A percentile compares a stretch with the other conserved stretches of the same genome.
phyloP scores from a whole-genome alignment of 352 stramenopile species.

The Phytophthora niederhauseri region DNA sequence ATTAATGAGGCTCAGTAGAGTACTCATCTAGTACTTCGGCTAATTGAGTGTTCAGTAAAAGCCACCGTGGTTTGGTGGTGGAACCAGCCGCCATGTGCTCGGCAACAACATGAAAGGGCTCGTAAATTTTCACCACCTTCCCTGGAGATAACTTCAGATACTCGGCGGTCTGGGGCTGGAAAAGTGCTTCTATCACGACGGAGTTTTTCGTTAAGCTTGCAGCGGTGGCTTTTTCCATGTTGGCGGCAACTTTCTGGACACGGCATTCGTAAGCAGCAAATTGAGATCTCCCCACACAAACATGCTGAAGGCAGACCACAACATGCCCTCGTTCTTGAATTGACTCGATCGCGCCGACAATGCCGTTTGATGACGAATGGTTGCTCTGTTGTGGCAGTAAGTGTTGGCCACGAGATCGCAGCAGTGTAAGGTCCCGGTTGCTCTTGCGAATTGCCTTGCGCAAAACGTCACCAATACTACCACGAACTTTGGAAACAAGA shows the following conservation, averaged over 20 bases:
- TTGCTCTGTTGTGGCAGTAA: conserved; percentile 45
- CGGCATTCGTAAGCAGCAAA: conserved; percentile 44
- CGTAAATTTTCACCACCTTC: conserved; percentile 52
- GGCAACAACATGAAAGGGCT: conserved; percentile 64
- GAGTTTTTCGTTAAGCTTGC: conserved; percentile 15
- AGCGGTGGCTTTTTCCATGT: conserved; percentile 19
- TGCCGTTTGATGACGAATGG: conserved; percentile 5
- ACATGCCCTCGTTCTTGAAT: conserved; percentile 53
- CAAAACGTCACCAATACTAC: conserved; percentile 59
- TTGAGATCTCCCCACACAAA: conserved; percentile 15
- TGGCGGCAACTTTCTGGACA: conserved; percentile 33
- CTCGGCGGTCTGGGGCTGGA: conserved; percentile 34
- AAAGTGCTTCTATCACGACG: conserved; percentile 39
- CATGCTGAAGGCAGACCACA: conserved; percentile 36
- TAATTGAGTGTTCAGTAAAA: conserved; percentile 59
- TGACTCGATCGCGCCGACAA: conserved; percentile 32
- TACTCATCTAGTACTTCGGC: conserved; percentile 42
- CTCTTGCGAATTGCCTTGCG: conserved; percentile 57
- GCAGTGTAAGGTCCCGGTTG: conserved; percentile 64
- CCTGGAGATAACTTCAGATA: conserved; percentile 38
- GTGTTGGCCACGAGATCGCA: conserved; percentile 59
- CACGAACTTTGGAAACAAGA: conserved; percentile 54
- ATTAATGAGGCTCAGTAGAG: background rate
- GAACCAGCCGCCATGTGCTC: conserved; percentile 30
- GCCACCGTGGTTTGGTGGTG: conserved; percentile 32